Base-by-base conservation (phyloP, 306 rosid genomes). In the Prunus campanulata region DNA sequence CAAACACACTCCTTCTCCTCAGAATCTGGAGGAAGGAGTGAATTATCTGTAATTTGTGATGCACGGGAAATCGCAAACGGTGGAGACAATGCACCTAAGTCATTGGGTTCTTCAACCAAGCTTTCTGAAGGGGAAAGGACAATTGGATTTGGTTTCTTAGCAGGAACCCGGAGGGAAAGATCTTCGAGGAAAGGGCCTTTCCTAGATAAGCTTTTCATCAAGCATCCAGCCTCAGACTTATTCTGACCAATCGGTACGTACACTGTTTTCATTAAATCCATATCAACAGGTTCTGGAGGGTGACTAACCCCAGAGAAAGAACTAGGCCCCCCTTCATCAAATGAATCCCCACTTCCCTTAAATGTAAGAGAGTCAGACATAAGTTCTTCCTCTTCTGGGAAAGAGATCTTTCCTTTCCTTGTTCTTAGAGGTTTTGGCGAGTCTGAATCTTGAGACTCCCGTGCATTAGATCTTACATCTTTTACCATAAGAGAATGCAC, bases 271-370 rank as follows among this genome's bases (percentile, higher is more conserved):
- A 95, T 92, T 62, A 89, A 88, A 89, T 95, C 99, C 46, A 83
- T 89, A 78, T 95, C 97, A 80, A 95, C 88, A 57, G 99, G 99
- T 79, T 95, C 99, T 5, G 97, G 99, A 39, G 99, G 99, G 71
- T 95, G 99, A 85, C 97, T 95, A 65, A 94, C 99, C 72, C 99
- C 99, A 3, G 93, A 88, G 83, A 95, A 95, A 77, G 87, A 89
- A 80, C 90, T 85, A 24, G 92, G 81, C 81, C 82, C 90, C 48
- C 86, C 85, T 66, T 95, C 95, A 51, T 94, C 96, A 61, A 84
- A 76, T 5, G 87, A 86, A 86, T 83, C 88, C 12, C 70, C 49
- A 76, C 86, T 82, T 1, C 83, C 90, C 84, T 88, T 88, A 73
- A 90, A 86, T 44, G 86, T 76, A 50, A 85, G 87, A 74, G 78